Conservation (phyloP, 2,329 filamentous ascomycete genomes). For the Trichoderma breve region DNA sequence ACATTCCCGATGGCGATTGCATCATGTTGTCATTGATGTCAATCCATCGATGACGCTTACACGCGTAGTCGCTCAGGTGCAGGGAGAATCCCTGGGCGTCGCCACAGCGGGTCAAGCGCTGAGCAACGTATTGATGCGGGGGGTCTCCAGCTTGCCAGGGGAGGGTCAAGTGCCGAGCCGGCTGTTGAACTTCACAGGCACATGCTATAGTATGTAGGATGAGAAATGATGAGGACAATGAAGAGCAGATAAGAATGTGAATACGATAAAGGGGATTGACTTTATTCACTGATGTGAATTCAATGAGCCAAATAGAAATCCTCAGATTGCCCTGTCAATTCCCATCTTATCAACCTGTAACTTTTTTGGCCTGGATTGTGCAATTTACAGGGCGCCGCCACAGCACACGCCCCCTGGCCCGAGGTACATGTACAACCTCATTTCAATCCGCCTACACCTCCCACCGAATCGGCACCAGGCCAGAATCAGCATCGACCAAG, state of each 20-base stretch:
- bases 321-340: not conserved
- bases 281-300: not conserved
- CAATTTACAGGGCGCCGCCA: not conserved
- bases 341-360: not conserved
- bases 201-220: not conserved
- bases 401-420: not conserved
- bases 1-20: not conserved
- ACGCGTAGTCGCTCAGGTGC: not conserved
- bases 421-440: not conserved
- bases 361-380: not conserved
- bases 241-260: not conserved
- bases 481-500: not conserved
- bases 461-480: not conserved
- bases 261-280: not conserved
- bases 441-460: conserved; percentile 8
- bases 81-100: not conserved
- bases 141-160: not conserved
- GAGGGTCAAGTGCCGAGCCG: not conserved
- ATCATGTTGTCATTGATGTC: not conserved
- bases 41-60: conserved; percentile 12
- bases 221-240: not conserved
- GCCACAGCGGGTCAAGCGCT: conserved; percentile 15
- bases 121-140: not conserved
- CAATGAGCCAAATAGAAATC: too few relatives aligned
- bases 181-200: not conserved